Conservation (phyloP, 1,139 yeast genomes). For the Casaregolazyma lundiana region DNA sequence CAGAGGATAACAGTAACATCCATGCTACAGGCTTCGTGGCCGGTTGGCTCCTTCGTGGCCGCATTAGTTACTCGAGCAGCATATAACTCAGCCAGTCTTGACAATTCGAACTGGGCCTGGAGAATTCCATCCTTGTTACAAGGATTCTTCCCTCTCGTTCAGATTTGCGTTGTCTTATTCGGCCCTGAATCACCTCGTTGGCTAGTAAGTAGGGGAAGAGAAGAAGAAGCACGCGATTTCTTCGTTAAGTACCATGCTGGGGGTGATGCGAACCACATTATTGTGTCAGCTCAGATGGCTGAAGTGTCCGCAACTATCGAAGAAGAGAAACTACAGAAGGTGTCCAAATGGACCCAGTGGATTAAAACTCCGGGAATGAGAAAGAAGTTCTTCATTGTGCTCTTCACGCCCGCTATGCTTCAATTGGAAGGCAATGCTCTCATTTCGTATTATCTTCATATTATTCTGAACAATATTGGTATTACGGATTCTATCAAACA, state of each 20-base stretch:
- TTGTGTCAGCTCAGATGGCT: conserved; percentile 24
- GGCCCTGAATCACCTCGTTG: conserved; percentile 74
- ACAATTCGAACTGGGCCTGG: conserved; percentile 39
- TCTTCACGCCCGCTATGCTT: conserved; percentile 4
- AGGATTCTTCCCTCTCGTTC: too few relatives aligned
- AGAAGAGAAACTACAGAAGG: background rate
- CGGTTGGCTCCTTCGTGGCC: conserved; percentile 52
- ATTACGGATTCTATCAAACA: conserved; percentile 1
- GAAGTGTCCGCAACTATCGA: conserved; percentile 21
- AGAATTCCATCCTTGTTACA: conserved; percentile 25
- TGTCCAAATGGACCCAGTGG: background rate
- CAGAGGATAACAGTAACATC: conserved; percentile 46
- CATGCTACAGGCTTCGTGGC: conserved; percentile 48
- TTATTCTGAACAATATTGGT: conserved; percentile 5
- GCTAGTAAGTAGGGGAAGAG: conserved; percentile 52
- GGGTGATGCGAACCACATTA: conserved; percentile 19
- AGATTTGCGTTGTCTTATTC: too few relatives aligned
- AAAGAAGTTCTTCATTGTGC: conserved; percentile 6
- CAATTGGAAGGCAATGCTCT: conserved; percentile 17
- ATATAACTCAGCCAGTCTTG: conserved; percentile 48
- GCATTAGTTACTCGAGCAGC: conserved; percentile 39
- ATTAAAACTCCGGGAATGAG: conserved; percentile 4
- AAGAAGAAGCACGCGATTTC: conserved; percentile 43
- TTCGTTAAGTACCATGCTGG: conserved; percentile 28
- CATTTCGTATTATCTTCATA: conserved; percentile 12